Evolutionary conservation across 2,329 filamentous ascomycete species (phyloP).

Genomic region (Aspergillus sojae): DNA sequence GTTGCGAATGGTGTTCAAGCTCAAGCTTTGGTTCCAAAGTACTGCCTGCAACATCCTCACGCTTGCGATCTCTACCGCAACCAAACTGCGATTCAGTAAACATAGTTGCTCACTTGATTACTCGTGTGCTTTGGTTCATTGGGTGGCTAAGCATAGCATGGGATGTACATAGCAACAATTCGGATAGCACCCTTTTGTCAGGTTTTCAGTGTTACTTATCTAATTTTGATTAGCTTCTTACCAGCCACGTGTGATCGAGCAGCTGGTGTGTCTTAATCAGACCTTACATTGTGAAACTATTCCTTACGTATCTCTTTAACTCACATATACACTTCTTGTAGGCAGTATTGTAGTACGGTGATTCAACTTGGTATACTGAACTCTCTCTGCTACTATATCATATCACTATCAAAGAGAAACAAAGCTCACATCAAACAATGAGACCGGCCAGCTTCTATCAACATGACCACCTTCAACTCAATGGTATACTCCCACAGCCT

Average conservation of each 20-base stretch:
- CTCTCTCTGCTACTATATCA: neutral
- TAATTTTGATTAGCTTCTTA: neutral
- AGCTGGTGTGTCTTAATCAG: neutral
- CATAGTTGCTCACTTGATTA: neutral
- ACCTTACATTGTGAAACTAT: neutral
- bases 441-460: neutral
- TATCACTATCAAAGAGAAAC: neutral
- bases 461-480: neutral
- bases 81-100: conserved; percentile 44
- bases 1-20: conserved; percentile 58
- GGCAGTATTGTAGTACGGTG: too few relatives aligned
- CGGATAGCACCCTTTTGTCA: neutral
- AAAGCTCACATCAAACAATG: neutral
- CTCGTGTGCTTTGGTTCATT: neutral
- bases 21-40: conserved; percentile 57
- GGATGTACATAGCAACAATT: neutral
- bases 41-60: conserved; percentile 61
- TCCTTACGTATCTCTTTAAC: neutral
- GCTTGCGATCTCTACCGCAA: conserved; percentile 59
- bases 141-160: neutral
- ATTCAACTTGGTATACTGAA: neutral
- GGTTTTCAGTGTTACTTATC: neutral
- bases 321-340: neutral
- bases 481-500: neutral
- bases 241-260: neutral